These are phyloP conservation scores for Tetrapyrgos nigripes DNA, from an alignment of 1,284 basidiomycete genomes.

Conservation along the genomic window DNA sequence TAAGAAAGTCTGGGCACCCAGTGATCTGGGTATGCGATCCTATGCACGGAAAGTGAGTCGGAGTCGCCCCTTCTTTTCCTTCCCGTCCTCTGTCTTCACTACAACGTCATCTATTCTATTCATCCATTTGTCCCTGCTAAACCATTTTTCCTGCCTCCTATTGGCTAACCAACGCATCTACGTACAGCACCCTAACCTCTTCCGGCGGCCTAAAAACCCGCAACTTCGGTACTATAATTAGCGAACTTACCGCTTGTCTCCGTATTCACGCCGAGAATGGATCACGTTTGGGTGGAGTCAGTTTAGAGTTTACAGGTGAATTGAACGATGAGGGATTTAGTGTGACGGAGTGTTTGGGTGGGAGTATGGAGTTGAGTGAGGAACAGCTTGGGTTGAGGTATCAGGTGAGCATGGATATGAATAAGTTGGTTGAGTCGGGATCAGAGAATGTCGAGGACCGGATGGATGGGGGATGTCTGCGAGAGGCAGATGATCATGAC, in stretches of 20 bases:
- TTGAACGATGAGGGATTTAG: constrained; percentile 92
- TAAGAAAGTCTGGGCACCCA: constrained; percentile 82
- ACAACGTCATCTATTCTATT: not conserved
- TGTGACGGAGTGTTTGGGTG: constrained; percentile 86
- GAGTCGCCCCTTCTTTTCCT: not conserved
- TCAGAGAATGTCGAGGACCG: too few relatives aligned
- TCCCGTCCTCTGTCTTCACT: not conserved
- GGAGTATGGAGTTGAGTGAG: constrained; percentile 82
- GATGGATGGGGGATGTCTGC: too few relatives aligned
- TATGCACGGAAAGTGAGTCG: constrained; percentile 92
- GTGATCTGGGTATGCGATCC: constrained; percentile 97
- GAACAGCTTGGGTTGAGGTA: constrained; percentile 77
- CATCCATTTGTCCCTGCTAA: not conserved
- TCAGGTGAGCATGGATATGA: constrained; percentile 55
- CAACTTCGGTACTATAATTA: constrained; percentile 90
- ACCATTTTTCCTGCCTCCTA: constrained; percentile 8
- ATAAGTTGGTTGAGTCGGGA: constrained; percentile 3
- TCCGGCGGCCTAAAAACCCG: constrained; percentile 85
- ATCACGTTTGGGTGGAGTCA: constrained; percentile 91
- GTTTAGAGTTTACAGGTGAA: constrained; percentile 97
- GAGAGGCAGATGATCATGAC: too few relatives aligned
- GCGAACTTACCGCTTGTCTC: constrained; percentile 85
- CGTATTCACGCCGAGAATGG: constrained; percentile 77
- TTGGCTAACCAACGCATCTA: constrained; percentile 1
- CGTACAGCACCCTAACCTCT: constrained; percentile 79